Base-by-base conservation (phyloP, 2,329 filamentous ascomycete species). In the Paecilomyces sp. region DNA sequence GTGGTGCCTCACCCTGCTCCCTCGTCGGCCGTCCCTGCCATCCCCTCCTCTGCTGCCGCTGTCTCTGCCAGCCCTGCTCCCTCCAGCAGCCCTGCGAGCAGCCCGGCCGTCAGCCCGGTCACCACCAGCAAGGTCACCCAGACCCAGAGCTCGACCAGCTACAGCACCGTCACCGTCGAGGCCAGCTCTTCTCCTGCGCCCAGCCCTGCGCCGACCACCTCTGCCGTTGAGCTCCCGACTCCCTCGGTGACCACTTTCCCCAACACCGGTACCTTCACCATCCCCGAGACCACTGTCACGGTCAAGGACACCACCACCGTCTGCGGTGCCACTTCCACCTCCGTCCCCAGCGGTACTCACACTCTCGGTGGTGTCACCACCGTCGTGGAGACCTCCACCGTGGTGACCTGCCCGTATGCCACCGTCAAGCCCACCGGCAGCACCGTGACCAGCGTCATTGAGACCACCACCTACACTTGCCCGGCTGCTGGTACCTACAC, bases 351-450 rank as follows among this genome's bases (percentile, higher is more conserved):
- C 61, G 89, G 89, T 70, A 85, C 82, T 51, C 81, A 89, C 81
- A 90, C 87, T 65, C 77, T 87, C 63, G 89, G 88, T 66, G 88
- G 88, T 79, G 84, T 89, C 60, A 90, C 87, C 63, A 91, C 88
- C 52, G 76, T 89, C 51, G 88, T 91, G 62, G 77, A 81, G 67
- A 84, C 80, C 28, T 77, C 82, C 52, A 91, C 88, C 63, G 89
- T 86, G 34, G 80, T 91, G 60, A 83, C 83, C 67, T 90, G 85
- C 83, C 88, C 88, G 57, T 85, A 87, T 66, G 87, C 88, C 66
- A 85, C 85, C 61, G 82, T 85, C 67, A 80, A 82, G 67, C 87
- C 86, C 65, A 77, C 74, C 60, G 77, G 79, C 64, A 77, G 75
- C 64, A 82, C 83, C 65, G 83, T 84, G 56, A 90, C 85, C 77